These are phyloP conservation scores for Tripidium arundinaceum DNA, from an alignment of 202 grass and related monocot genomes.

Conservation along the genomic window DNA sequence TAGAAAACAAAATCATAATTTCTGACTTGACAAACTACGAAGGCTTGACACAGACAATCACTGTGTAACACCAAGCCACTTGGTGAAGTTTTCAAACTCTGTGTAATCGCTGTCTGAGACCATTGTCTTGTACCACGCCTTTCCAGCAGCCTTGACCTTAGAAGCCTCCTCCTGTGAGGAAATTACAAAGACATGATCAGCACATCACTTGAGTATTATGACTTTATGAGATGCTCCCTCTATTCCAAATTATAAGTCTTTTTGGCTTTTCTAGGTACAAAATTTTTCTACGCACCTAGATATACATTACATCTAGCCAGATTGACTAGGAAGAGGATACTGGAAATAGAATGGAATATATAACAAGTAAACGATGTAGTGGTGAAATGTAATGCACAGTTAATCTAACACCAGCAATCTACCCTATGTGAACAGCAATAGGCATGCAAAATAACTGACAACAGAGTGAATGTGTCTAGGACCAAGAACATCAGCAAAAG, in stretches of 20 bases:
- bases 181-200: neutral
- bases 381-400: neutral
- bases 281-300: neutral
- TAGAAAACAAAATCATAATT: conserved; percentile 16
- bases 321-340: neutral
- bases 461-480: no score
- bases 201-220: neutral
- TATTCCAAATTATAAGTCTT: neutral
- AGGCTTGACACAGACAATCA: conserved; percentile 14
- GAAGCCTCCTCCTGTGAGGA: conserved; percentile 36
- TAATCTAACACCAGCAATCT: neutral
- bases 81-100: conserved; percentile 55
- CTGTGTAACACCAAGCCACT: conserved; percentile 58
- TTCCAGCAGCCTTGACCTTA: conserved; percentile 56
- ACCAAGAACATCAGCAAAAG: neutral
- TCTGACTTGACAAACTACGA: neutral
- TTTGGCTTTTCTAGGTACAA: neutral
- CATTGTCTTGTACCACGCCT: conserved; percentile 66
- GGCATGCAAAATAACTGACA: neutral
- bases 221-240: neutral
- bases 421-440: neutral
- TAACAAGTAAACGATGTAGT: neutral
- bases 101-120: conserved; percentile 56
- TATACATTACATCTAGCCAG: neutral
- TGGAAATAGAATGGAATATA: no score